Evolutionary conservation across 2,329 filamentous ascomycete species (phyloP), one percentile per base, ranked within the genome.

Genomic region (Fusarium sp.): DNA sequence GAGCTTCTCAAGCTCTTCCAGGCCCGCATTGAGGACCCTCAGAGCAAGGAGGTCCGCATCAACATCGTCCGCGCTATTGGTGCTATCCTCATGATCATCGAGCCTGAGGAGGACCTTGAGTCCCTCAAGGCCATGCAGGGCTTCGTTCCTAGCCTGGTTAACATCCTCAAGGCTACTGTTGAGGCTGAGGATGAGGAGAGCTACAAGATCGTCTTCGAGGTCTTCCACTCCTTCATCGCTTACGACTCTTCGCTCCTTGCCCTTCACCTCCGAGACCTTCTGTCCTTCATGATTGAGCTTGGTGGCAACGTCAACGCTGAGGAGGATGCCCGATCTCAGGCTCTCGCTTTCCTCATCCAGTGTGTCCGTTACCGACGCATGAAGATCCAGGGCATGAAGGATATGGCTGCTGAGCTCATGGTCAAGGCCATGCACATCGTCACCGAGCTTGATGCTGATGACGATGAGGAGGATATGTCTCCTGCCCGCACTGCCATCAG

Each of bases 21-120:
- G 80, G 91, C 91, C 79, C 97, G 94, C 47, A 96, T 99, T 76
- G 90, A 92, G 75, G 96, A 98, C 77, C 90, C 93, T 3, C 91
- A 97, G 81, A 98, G 94, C 80, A 88, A 92, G 66, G 93, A 98
- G 79, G 96, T 99, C 59, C 91, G 94, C 75, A 90, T 97, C 83
- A 98, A 98, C 85, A 97, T 96, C 31, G 91, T 98, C 82, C 89
- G 97, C 76, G 94, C 93, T 65, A 88, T 98, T 65, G 94, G 94
- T 75, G 92, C 93, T 76, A 87, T 97, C 75, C 91, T 95, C 56
- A 92, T 97, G 85, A 88, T 97, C 67, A 84, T 98, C 48, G 93
- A 98, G 77, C 89, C 92, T 2, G 94, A 98, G 38, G 93, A 97
- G 82, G 92, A 97, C 71, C 84, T 88, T 66, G 84, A 91, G 69